Evolutionary conservation across 208 protist genomes (phyloP).

Genomic region (Vickermania spadyakhi): DNA sequence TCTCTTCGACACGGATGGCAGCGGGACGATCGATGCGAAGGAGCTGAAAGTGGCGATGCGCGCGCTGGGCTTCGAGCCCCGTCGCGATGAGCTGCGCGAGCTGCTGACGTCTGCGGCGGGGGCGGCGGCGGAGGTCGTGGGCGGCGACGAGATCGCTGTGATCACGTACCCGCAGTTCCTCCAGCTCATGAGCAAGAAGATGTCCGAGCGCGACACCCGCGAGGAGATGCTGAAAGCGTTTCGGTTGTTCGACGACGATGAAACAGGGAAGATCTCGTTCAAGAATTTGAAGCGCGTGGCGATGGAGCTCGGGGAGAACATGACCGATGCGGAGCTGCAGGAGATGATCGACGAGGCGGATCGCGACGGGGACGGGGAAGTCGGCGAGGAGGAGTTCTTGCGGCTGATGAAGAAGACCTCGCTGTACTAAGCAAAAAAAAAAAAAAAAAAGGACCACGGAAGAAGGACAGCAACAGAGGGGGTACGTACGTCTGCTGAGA

Average conservation of each 20-base stretch:
- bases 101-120: constrained; percentile 30
- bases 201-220: constrained; percentile 81
- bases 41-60: constrained; percentile 93
- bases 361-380: constrained; percentile 92
- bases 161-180: constrained; percentile 82
- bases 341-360: constrained; percentile 98
- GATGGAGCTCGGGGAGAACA: constrained; percentile 94
- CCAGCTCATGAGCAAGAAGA: constrained; percentile 84
- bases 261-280: constrained; percentile 93
- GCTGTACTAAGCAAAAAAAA: constrained; percentile 38
- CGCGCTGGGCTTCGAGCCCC: constrained; percentile 92
- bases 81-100: constrained; percentile 89
- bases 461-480: no score
- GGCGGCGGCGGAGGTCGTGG: constrained; percentile 10
- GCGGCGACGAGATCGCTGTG: constrained; percentile 28
- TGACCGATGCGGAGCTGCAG: constrained; percentile 95
- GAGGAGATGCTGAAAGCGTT: constrained; percentile 96
- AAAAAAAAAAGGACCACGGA: no score
- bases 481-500: no score
- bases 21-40: constrained; percentile 88
- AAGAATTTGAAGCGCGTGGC: constrained; percentile 95
- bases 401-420: constrained; percentile 94
- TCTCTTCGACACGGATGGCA: constrained; percentile 95
- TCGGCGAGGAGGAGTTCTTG: constrained; percentile 94
- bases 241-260: constrained; percentile 92